These are phyloP conservation scores for Phylloporus sp. DNA, from an alignment of 768 basidiomycete genomes.

Conservation along the genomic window DNA sequence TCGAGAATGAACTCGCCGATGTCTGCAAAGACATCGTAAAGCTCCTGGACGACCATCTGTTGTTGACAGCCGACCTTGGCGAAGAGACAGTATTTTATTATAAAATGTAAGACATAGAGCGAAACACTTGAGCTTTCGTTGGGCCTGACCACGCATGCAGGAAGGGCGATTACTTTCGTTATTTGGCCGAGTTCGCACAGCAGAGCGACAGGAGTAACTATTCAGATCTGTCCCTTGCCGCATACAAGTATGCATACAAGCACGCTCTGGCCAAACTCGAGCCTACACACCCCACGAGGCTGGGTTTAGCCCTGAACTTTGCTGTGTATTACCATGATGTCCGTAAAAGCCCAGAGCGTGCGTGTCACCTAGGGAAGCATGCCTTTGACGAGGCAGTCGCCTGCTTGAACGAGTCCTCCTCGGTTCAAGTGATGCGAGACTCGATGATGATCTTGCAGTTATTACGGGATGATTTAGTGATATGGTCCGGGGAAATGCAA, in stretches of 20 bases:
- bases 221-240: slow-evolving; percentile 73
- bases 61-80: slow-evolving; percentile 62
- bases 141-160: slow-evolving; percentile 33
- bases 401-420: slow-evolving; percentile 48
- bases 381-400: slow-evolving; percentile 89
- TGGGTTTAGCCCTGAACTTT: slow-evolving; percentile 88
- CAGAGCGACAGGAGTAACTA: slow-evolving; percentile 64
- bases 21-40: slow-evolving; percentile 78
- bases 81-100: slow-evolving; percentile 88
- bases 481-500: slow-evolving; percentile 80
- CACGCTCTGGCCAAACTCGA: slow-evolving; percentile 73
- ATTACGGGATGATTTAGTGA: slow-evolving; percentile 77
- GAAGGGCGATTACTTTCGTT: slow-evolving; percentile 90
- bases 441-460: slow-evolving; percentile 83
- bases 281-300: slow-evolving; percentile 78
- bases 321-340: slow-evolving; percentile 93
- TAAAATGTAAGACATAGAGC: slow-evolving; percentile 62
- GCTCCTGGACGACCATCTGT: slow-evolving; percentile 57
- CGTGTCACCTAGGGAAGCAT: slow-evolving; percentile 86
- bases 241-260: slow-evolving; percentile 83
- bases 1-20: slow-evolving; percentile 72
- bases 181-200: slow-evolving; percentile 82
- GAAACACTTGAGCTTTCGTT: background rate
- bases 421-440: slow-evolving; percentile 51
- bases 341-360: slow-evolving; percentile 77